Evolutionary conservation across 352 stramenopile species (phyloP).

Genomic region (Phytophthora pistaciae): DNA sequence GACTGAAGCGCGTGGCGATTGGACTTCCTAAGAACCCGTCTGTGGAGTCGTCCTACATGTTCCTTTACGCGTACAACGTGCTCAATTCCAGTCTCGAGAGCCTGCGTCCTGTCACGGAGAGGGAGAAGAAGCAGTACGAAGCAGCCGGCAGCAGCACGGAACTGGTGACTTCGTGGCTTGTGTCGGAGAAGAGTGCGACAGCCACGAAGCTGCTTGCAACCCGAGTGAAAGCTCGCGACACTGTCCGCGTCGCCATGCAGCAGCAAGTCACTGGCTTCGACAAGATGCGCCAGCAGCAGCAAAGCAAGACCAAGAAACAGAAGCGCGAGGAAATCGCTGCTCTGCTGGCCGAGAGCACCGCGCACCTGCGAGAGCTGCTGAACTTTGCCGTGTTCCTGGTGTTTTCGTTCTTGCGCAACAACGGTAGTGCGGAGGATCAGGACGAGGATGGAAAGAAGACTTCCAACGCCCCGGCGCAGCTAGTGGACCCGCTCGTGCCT

Average conservation of each 20-base stretch:
- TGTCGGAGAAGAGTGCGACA: constrained; percentile 81
- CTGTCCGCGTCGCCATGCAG: constrained; percentile 68
- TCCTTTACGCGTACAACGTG: constrained; percentile 88
- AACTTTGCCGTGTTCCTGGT: constrained; percentile 86
- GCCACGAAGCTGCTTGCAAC: constrained; percentile 67
- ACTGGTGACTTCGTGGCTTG: constrained; percentile 75
- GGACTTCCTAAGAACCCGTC: constrained; percentile 86
- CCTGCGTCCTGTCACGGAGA: constrained; percentile 68
- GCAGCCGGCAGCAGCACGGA: constrained; percentile 36
- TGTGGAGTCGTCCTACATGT: constrained; percentile 88
- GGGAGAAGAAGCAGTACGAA: constrained; percentile 74
- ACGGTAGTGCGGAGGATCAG: constrained; percentile 30
- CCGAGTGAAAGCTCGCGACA: constrained; percentile 63
- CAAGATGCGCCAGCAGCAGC: constrained; percentile 55
- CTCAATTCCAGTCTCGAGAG: constrained; percentile 80
- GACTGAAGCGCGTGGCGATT: constrained; percentile 83
- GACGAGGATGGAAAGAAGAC: constrained; percentile 27
- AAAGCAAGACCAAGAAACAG: constrained; percentile 54
- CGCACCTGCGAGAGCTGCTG: constrained; percentile 85
- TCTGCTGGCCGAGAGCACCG: constrained; percentile 47
- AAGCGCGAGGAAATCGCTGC: constrained; percentile 44
- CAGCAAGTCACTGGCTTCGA: constrained; percentile 85
- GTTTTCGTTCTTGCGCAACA: constrained; percentile 71
- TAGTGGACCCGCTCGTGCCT: constrained; percentile 94
- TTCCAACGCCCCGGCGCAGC: constrained; percentile 40